phyloP scores from a whole-genome alignment of 2,329 filamentous ascomycete genomes.

The Karstenula rhodostoma region DNA sequence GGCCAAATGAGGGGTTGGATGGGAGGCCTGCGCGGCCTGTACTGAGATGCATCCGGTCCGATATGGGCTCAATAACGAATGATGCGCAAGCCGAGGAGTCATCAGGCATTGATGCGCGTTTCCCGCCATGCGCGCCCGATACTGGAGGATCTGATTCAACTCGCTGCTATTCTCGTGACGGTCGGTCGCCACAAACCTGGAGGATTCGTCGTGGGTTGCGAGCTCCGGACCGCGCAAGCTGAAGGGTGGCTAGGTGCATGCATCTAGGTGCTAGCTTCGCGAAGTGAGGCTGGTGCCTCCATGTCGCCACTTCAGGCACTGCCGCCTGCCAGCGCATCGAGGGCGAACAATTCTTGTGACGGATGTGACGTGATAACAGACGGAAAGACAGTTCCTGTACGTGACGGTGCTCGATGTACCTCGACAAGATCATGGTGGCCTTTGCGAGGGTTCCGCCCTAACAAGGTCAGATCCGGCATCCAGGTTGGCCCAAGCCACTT shows the following conservation, averaged over 20 bases:
- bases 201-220: constrained; percentile 24
- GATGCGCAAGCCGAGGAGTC: constrained; percentile 40
- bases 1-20: constrained; percentile 28
- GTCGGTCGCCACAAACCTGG: constrained; percentile 23
- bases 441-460: constrained; percentile 26
- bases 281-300: constrained; percentile 43
- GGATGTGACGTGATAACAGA: not conserved
- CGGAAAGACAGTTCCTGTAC: not conserved
- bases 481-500: constrained; percentile 41
- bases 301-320: constrained; percentile 20
- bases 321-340: constrained; percentile 41
- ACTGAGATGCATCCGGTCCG: constrained; percentile 28
- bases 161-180: constrained; percentile 41
- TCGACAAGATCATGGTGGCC: constrained; percentile 25
- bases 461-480: constrained; percentile 34
- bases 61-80: constrained; percentile 29
- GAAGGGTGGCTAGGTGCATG: constrained; percentile 42
- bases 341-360: constrained; percentile 16
- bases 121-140: constrained; percentile 34
- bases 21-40: constrained; percentile 26
- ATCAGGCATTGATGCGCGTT: constrained; percentile 34
- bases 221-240: constrained; percentile 21
- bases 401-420: constrained; percentile 18
- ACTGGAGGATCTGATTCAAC: constrained; percentile 21
- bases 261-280: constrained; percentile 29